These are phyloP conservation scores for Pleurotus tuber-regium DNA, from an alignment of 768 basidiomycete species.

Conservation along the genomic window DNA sequence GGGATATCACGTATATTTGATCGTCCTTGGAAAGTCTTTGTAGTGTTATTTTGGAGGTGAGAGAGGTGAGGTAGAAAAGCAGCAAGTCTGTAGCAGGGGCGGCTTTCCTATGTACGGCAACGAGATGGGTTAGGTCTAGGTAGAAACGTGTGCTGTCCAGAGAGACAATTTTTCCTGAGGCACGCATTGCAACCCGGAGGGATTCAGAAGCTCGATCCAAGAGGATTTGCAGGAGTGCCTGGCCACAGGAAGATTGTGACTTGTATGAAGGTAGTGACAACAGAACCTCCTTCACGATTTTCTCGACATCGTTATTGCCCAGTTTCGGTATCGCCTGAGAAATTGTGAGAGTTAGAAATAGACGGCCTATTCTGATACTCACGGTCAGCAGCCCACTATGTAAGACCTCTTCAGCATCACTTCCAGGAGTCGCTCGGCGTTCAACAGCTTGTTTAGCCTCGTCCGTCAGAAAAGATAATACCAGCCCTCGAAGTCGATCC, in stretches of 20 bases:
- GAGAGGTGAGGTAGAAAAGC: constrained; percentile 46
- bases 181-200: constrained; percentile 26
- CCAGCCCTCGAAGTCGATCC: constrained; percentile 54
- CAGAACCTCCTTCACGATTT: constrained; percentile 54
- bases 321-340: constrained; percentile 54
- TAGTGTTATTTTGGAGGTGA: constrained; percentile 45
- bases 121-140: constrained; percentile 42
- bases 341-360: no score
- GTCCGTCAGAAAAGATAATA: constrained; percentile 55
- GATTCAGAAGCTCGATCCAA: constrained; percentile 32
- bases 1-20: constrained; percentile 42
- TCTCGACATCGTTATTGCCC: constrained; percentile 35
- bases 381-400: constrained; percentile 51
- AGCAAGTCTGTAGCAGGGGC: constrained; percentile 46
- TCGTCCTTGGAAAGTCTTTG: constrained; percentile 42
- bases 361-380: constrained; percentile 15
- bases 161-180: constrained; percentile 23
- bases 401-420: constrained; percentile 45
- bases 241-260: constrained; percentile 13
- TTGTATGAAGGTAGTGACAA: constrained; percentile 45
- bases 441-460: constrained; percentile 45
- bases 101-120: constrained; percentile 36
- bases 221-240: constrained; percentile 25
- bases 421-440: constrained; percentile 40
- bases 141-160: constrained; percentile 39